Evolutionary conservation across 2,329 filamentous ascomycete genomes (phyloP).

Genomic region (Xylaria sp.): DNA sequence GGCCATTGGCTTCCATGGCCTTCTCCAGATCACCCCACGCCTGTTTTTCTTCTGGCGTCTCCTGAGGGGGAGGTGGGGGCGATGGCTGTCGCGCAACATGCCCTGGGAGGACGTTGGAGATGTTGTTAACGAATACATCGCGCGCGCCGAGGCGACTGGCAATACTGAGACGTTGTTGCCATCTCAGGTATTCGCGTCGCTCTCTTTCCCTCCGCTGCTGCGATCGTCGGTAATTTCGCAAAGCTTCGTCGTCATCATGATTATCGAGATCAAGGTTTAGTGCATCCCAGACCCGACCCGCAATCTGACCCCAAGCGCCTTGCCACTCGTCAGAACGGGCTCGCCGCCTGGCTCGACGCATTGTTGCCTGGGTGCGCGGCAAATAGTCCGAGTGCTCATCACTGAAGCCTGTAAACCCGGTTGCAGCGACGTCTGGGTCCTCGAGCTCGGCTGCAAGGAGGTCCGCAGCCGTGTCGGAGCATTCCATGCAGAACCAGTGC

Average conservation of each 20-base stretch:
- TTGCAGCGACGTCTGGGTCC: slow-evolving; percentile 30
- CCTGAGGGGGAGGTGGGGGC: slow-evolving; percentile 58
- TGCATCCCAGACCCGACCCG: slow-evolving; percentile 65
- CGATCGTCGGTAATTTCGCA: slow-evolving; percentile 57
- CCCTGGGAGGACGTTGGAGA: slow-evolving; percentile 61
- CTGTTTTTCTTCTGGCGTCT: slow-evolving; percentile 77
- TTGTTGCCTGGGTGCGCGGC: slow-evolving; percentile 60
- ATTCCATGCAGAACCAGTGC: slow-evolving; percentile 91
- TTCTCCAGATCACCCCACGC: slow-evolving; percentile 93
- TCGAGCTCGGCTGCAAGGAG: slow-evolving; percentile 46
- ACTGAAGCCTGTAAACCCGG: slow-evolving; percentile 28
- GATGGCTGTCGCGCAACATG: slow-evolving; percentile 57
- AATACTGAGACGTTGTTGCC: slow-evolving; percentile 82
- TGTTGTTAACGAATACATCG: slow-evolving; percentile 69
- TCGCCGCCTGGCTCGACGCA: slow-evolving; percentile 58
- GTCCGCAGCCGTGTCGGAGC: slow-evolving; percentile 50
- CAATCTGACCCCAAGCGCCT: slow-evolving; percentile 74
- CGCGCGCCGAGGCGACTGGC: slow-evolving; percentile 77
- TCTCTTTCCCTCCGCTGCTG: slow-evolving; percentile 56
- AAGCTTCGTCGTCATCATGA: slow-evolving; percentile 73
- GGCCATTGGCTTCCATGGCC: slow-evolving; percentile 69
- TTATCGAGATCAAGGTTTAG: slow-evolving; percentile 80
- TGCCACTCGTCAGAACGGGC: slow-evolving; percentile 85
- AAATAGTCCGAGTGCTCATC: slow-evolving; percentile 43
- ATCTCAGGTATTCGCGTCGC: slow-evolving; percentile 66